A percentile compares a stretch with the other conserved stretches of the same genome.
phyloP scores from a whole-genome alignment of 345 rosid genomes.

The Microcos paniculata region DNA sequence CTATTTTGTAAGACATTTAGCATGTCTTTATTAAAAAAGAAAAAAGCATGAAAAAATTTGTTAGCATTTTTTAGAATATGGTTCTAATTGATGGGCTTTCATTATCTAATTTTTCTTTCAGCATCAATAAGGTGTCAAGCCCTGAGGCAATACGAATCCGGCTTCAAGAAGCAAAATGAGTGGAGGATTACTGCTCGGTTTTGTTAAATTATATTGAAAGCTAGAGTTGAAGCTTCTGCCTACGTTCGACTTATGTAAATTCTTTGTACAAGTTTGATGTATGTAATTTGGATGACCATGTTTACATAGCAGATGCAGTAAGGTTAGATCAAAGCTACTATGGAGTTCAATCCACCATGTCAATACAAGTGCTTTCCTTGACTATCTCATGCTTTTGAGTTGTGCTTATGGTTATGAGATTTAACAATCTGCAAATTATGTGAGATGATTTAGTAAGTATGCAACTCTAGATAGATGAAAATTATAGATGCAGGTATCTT shows the following conservation, averaged over 20 bases:
- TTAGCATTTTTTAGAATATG: background rate
- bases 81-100: background rate
- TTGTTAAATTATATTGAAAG: background rate
- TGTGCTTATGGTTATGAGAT: background rate
- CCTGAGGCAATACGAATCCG: constrained; percentile 40
- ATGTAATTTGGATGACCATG: background rate
- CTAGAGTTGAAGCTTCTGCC: background rate
- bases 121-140: constrained; percentile 58
- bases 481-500: background rate
- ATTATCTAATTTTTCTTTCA: constrained; percentile 27
- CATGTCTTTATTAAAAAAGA: background rate
- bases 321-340: background rate
- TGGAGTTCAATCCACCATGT: background rate
- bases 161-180: constrained; percentile 58
- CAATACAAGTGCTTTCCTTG: background rate
- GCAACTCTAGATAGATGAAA: background rate
- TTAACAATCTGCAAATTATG: background rate
- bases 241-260: background rate
- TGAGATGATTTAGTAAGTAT: background rate
- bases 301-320: background rate
- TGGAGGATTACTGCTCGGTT: background rate
- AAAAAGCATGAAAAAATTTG: background rate
- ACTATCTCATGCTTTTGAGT: background rate
- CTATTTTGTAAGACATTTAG: background rate
- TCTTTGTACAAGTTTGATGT: background rate